phyloP scores from a whole-genome alignment of 768 basidiomycete genomes.

The Mycena floridula region DNA sequence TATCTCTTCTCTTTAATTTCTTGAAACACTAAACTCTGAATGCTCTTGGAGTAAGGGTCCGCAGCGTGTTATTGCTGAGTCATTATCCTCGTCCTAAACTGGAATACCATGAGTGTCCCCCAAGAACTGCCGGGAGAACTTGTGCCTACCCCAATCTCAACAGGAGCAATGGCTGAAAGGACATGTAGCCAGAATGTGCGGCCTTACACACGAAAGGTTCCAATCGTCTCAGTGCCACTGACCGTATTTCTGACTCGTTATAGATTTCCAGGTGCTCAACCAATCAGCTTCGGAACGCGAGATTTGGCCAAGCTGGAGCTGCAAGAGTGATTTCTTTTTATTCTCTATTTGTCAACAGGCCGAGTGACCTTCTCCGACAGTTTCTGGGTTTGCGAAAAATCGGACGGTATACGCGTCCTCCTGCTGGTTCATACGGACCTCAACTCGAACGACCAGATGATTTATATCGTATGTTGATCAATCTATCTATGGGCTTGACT shows the following conservation, averaged over 20 bases:
- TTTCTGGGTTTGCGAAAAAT: constrained; percentile 99
- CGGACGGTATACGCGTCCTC: constrained; percentile 89
- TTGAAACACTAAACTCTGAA: not conserved
- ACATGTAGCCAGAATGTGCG: constrained; percentile 60
- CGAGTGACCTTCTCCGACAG: constrained; percentile 44
- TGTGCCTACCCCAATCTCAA: constrained; percentile 45
- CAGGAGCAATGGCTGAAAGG: constrained; percentile 62
- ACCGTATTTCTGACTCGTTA: constrained; percentile 1
- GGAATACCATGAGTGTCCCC: not conserved
- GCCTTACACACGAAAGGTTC: constrained; percentile 58
- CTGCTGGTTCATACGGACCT: constrained; percentile 68
- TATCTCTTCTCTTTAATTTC: not conserved
- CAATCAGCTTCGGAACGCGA: constrained; percentile 75
- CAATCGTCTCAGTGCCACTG: not conserved
- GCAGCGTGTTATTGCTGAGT: not conserved
- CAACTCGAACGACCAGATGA: constrained; percentile 42
- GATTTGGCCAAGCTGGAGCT: constrained; percentile 74
- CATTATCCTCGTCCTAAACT: not conserved
- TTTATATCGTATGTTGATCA: constrained; percentile 64
- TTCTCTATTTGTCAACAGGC: constrained; percentile 2
- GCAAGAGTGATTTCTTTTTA: constrained; percentile 59
- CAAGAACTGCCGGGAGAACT: constrained; percentile 59
- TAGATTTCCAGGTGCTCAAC: constrained; percentile 95
- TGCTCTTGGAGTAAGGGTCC: not conserved
- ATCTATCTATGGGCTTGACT: not conserved